Evolutionary conservation across 2,329 filamentous ascomycete genomes (phyloP).

Genomic region (Exophiala calicioides): DNA sequence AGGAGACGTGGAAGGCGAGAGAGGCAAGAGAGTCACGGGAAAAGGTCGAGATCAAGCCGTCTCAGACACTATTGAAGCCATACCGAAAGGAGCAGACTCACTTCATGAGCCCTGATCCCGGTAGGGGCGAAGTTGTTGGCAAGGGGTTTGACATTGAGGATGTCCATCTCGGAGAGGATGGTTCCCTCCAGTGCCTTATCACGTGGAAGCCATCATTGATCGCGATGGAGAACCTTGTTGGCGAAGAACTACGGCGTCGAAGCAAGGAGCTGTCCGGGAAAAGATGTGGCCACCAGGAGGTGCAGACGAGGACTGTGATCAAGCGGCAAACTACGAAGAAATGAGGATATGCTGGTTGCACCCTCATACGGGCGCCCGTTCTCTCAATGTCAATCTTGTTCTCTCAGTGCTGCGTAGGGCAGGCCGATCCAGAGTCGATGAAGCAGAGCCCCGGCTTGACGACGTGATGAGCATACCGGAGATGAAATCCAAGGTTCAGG

Average conservation of each 20-base stretch:
- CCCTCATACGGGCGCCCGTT: too few relatives aligned
- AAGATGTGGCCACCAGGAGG: slow-evolving; percentile 7
- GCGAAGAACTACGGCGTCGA: slow-evolving; percentile 5
- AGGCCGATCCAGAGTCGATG: too few relatives aligned
- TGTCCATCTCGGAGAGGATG: slow-evolving; percentile 12
- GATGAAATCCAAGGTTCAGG: too few relatives aligned
- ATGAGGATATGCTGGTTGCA: too few relatives aligned
- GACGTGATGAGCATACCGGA: too few relatives aligned
- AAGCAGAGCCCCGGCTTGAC: too few relatives aligned
- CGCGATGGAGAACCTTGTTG: slow-evolving; percentile 9
- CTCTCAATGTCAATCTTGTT: too few relatives aligned
- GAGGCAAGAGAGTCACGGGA: slow-evolving; percentile 10
- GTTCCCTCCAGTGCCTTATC: slow-evolving; percentile 9
- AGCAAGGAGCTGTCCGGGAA: slow-evolving; percentile 9
- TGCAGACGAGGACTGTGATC: slow-evolving; percentile 2
- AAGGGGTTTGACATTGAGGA: slow-evolving; percentile 5
- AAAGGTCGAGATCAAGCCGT: neutral
- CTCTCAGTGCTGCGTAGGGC: too few relatives aligned
- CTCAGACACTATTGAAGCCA: neutral
- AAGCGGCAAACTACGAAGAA: slow-evolving; percentile 8
- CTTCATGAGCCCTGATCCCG: slow-evolving; percentile 1
- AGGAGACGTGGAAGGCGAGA: slow-evolving; percentile 14
- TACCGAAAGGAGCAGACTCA: slow-evolving; percentile 4
- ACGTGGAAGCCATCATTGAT: slow-evolving; percentile 6
- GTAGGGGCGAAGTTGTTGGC: slow-evolving; percentile 1